Base-by-base conservation (phyloP, 2,329 filamentous ascomycete species). In the Furcasterigmium furcatum region DNA sequence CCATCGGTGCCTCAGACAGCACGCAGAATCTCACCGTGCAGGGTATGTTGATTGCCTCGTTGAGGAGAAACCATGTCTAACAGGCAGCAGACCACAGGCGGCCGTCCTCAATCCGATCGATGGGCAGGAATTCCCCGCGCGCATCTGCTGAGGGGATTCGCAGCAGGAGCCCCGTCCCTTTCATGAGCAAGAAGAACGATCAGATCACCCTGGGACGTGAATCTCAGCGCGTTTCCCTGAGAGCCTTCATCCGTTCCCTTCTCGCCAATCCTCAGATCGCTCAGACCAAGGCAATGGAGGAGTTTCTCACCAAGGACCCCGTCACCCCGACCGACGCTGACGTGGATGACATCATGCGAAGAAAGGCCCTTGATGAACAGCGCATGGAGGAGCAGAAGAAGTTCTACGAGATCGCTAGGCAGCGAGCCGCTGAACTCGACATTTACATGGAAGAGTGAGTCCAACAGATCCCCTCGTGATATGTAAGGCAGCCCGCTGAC, bases 361-460 rank as follows among this genome's bases (percentile, higher is more conserved):
- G 94, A 44, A 95, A 91, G 64, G 77, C 80, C 12, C 84, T 96
- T 66, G 94, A 99, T 57, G 85, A 88, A 62, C 88, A 87, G 65
- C 84, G 94, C 38, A 80, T 97, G 43, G 88, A 95, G 58, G 94
- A 99, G 65, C 94, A 99, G 63, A 87, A 84, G 61, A 82, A 84
- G 53, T 99, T 99, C 63, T 99, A 96, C 64, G 92, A 99, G 62
- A 91, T 99, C 60, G 94, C 94, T 9, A 78, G 91, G 53, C 85
- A 91, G 64, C 83, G 94, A 53, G 94, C 94, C 2, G 87, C 88
- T 5, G 94, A 97, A 59, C 76, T 99, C 42, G 94, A 99, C 65
- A 88, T 95, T 20, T 96, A 97, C 63, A 99, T 99, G 94, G 94
- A 99, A 67, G 69, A 95, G 84, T 89, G 67, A 66, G 84, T 27